Percentiles rank a stretch among this genome's conserved stretches.
phyloP scores from a whole-genome alignment of 306 rosid genomes.

The Vigna reflexopilosa region DNA sequence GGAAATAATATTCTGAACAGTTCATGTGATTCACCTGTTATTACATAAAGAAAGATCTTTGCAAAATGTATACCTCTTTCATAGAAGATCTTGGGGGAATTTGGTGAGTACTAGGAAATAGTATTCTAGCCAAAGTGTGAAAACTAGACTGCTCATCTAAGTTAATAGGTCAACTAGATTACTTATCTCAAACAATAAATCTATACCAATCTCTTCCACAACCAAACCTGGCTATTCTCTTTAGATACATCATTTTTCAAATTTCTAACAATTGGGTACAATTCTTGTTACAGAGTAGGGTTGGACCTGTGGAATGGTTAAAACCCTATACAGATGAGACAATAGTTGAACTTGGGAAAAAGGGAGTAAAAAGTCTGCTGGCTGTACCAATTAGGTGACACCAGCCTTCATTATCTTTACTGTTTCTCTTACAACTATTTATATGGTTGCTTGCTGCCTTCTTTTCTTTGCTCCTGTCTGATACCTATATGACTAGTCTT shows the following conservation, averaged over 20 bases:
- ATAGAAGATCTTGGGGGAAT: constrained; percentile 16
- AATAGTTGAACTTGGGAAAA: constrained; percentile 90
- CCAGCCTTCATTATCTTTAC: constrained; percentile 13
- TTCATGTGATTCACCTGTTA: not conserved
- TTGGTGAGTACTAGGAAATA: not conserved
- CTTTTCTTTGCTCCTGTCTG: constrained; percentile 3
- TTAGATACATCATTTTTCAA: not conserved
- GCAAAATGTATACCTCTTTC: constrained; percentile 12
- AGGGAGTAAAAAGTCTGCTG: constrained; percentile 82
- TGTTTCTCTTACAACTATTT: constrained; percentile 15
- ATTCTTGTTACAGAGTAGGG: constrained; percentile 83
- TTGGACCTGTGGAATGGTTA: constrained; percentile 99
- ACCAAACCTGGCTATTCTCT: constrained; percentile 30
- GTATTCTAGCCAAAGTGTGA: constrained; percentile 7
- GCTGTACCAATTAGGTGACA: constrained; percentile 96
- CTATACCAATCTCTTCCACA: constrained; percentile 27
- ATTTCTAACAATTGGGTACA: constrained; percentile 38
- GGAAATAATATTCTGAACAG: constrained; percentile 10
- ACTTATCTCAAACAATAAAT: constrained; percentile 22
- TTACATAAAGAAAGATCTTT: constrained; percentile 33
- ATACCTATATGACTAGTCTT: not conserved
- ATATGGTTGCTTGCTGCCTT: constrained; percentile 27
- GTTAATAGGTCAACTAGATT: constrained; percentile 1
- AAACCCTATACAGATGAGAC: constrained; percentile 99
- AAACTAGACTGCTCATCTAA: constrained; percentile 15